These are phyloP conservation scores for Thermothelomyces thermophilus DNA, from an alignment of 2,329 filamentous ascomycete species.

Conservation along the genomic window DNA sequence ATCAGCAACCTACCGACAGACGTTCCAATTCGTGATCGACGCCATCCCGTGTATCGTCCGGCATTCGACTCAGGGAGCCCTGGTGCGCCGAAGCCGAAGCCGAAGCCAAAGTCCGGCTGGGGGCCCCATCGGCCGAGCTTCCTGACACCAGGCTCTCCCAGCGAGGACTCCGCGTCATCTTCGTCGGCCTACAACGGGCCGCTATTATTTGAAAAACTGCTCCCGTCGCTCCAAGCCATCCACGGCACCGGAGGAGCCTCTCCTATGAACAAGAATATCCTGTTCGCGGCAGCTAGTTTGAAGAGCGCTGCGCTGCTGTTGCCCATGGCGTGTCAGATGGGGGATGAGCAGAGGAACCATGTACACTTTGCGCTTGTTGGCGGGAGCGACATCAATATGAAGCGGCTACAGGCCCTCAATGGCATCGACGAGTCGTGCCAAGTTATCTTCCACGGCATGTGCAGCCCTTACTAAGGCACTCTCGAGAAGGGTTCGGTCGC, in stretches of 20 bases:
- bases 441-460: conserved; percentile 52
- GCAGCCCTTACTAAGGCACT: not conserved
- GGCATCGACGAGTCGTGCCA: conserved; percentile 67
- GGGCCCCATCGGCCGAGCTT: conserved; percentile 8
- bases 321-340: conserved; percentile 85
- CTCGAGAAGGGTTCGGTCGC: not conserved
- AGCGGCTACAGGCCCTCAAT: conserved; percentile 68
- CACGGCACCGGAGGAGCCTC: conserved; percentile 44
- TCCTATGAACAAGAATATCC: conserved; percentile 58
- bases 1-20: conserved; percentile 54
- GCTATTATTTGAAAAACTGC: conserved; percentile 62
- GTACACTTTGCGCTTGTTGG: conserved; percentile 82
- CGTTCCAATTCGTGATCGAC: conserved; percentile 34
- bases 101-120: conserved; percentile 14
- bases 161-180: not conserved
- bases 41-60: conserved; percentile 32
- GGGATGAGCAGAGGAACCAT: conserved; percentile 56
- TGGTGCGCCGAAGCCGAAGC: conserved; percentile 8
- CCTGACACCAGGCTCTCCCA: not conserved
- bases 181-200: conserved; percentile 53
- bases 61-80: conserved; percentile 15
- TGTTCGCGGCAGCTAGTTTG: conserved; percentile 72
- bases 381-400: conserved; percentile 60
- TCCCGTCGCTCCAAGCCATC: conserved; percentile 55
- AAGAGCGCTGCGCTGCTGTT: conserved; percentile 66